Evolutionary conservation across 2,329 filamentous ascomycete species (phyloP).

Genomic region (Ascochyta fabae): DNA sequence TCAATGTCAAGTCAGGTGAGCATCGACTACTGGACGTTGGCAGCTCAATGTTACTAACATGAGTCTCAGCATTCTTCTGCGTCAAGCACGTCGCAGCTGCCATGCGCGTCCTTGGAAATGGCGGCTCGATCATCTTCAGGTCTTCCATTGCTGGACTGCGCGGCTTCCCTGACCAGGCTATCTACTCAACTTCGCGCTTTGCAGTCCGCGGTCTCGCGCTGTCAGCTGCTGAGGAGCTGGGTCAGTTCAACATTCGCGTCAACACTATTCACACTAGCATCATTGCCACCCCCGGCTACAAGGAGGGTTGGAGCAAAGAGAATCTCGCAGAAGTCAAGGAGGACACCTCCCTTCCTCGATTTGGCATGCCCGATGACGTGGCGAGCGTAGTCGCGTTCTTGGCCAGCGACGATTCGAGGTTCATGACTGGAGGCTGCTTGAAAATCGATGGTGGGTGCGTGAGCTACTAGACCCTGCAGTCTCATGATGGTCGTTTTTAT

Average conservation of each 20-base stretch:
- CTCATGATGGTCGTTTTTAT: neutral
- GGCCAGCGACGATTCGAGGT: slow-evolving; percentile 49
- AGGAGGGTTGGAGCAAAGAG: slow-evolving; percentile 44
- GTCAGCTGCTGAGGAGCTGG: slow-evolving; percentile 49
- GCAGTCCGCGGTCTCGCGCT: slow-evolving; percentile 49
- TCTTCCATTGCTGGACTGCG: slow-evolving; percentile 51
- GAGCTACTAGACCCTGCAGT: slow-evolving; percentile 28
- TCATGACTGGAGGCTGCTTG: slow-evolving; percentile 48
- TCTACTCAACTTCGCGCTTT: slow-evolving; percentile 49
- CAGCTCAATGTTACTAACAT: slow-evolving; percentile 3
- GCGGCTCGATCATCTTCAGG: slow-evolving; percentile 50
- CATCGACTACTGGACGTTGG: neutral
- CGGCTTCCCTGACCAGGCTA: slow-evolving; percentile 45
- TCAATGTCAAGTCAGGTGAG: slow-evolving; percentile 50
- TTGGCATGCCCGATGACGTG: slow-evolving; percentile 49
- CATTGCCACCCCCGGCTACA: slow-evolving; percentile 47
- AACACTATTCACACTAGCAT: slow-evolving; percentile 52
- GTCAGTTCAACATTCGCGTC: slow-evolving; percentile 48
- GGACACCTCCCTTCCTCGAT: slow-evolving; percentile 46
- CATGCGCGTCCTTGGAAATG: slow-evolving; percentile 41
- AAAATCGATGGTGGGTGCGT: slow-evolving; percentile 46
- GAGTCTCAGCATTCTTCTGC: slow-evolving; percentile 43
- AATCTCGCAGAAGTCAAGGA: slow-evolving; percentile 43
- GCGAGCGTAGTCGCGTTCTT: slow-evolving; percentile 49
- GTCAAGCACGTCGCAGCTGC: slow-evolving; percentile 46